These are phyloP conservation scores for Durio zibethinus DNA, from an alignment of 345 rosid genomes.

Conservation along the genomic window DNA sequence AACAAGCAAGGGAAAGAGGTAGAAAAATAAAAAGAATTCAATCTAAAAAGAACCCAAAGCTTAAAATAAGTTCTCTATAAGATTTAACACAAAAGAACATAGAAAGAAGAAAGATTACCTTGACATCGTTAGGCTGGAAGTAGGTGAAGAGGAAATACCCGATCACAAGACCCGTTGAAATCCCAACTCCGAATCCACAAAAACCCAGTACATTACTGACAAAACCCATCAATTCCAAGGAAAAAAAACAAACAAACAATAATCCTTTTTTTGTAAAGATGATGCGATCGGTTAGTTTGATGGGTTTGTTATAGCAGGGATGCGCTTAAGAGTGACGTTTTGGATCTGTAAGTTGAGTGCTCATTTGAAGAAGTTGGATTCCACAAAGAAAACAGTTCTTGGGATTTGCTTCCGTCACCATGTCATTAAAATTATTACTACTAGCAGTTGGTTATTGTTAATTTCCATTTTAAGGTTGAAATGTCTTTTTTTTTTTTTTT, in stretches of 20 bases:
- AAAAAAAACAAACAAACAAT: not conserved
- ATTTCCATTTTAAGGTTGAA: too few species aligned
- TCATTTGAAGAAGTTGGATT: too few species aligned
- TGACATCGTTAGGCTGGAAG: constrained; percentile 66
- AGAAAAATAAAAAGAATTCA: not conserved
- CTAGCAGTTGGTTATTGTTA: too few species aligned
- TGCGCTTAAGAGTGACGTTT: not conserved
- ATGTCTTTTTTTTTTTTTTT: too few species aligned
- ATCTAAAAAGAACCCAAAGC: not conserved
- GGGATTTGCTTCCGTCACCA: too few species aligned
- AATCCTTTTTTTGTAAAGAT: too few species aligned
- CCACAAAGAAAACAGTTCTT: too few species aligned
- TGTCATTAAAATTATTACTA: too few species aligned
- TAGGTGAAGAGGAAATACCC: constrained; percentile 82
- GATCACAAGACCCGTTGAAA: constrained; percentile 63
- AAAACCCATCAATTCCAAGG: constrained; percentile 55
- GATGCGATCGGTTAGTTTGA: not conserved
- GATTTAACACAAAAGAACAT: not conserved
- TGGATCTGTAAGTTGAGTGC: not conserved
- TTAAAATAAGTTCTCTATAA: not conserved
- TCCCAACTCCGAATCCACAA: constrained; percentile 85
- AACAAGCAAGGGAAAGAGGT: not conserved
- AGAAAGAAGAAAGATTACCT: constrained; percentile 36
- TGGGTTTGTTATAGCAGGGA: not conserved
- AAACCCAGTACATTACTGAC: constrained; percentile 67